These are phyloP conservation scores for Camelina hispida DNA, from an alignment of 345 rosid genomes.

Conservation along the genomic window DNA sequence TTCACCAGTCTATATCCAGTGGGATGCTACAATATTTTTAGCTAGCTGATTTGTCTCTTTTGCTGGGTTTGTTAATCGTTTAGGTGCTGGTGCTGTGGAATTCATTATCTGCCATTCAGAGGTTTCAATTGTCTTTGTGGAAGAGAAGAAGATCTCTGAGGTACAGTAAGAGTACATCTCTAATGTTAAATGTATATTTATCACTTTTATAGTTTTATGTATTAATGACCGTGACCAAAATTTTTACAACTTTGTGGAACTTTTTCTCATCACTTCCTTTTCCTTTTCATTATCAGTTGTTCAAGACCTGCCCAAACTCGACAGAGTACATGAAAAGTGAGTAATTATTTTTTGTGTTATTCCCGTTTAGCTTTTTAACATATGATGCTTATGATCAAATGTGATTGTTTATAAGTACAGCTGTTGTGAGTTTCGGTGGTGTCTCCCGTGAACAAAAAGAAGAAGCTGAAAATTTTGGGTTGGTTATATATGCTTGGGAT, in stretches of 20 bases:
- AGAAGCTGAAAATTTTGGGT: slow-evolving; percentile 62
- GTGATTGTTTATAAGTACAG: slow-evolving; percentile 48
- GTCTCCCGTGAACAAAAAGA: slow-evolving; percentile 65
- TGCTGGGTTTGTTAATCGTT: slow-evolving; percentile 45
- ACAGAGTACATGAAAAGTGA: slow-evolving; percentile 67
- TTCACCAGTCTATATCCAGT: not conserved
- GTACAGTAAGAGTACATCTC: slow-evolving; percentile 45
- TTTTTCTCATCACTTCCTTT: slow-evolving; percentile 4
- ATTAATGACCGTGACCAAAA: not conserved
- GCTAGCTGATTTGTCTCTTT: slow-evolving; percentile 5
- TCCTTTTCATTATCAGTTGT: slow-evolving; percentile 51
- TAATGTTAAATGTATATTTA: not conserved
- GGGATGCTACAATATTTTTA: not conserved
- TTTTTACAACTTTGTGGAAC: not conserved
- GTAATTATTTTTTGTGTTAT: slow-evolving; percentile 29
- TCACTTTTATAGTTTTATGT: not conserved
- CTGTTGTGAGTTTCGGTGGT: slow-evolving; percentile 95
- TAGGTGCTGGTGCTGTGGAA: slow-evolving; percentile 86
- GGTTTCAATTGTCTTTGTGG: slow-evolving; percentile 77
- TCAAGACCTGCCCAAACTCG: slow-evolving; percentile 69
- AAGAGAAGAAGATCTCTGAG: slow-evolving; percentile 80
- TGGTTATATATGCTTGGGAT: slow-evolving; percentile 78
- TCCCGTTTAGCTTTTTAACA: not conserved
- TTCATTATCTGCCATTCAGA: slow-evolving; percentile 78
- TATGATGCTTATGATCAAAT: slow-evolving; percentile 26